Evolutionary conservation across 345 rosid genomes (phyloP).

Genomic region (Aurinia saxatilis): DNA sequence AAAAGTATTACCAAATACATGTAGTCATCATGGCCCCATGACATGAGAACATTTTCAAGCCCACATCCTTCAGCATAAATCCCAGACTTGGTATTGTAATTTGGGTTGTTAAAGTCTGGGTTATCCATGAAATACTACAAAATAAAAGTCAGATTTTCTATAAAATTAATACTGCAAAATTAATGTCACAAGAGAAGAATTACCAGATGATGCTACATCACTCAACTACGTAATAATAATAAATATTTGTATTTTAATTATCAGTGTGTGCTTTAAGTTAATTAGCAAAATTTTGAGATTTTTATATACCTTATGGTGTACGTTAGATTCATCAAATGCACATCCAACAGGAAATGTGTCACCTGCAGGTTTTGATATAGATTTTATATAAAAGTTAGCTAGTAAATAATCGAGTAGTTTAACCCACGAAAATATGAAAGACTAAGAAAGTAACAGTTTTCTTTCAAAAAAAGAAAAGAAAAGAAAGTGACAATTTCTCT

Average conservation of each 20-base stretch:
- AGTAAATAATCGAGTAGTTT: background rate
- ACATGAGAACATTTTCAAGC: constrained; percentile 42
- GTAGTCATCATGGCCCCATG: constrained; percentile 73
- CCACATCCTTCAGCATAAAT: constrained; percentile 54
- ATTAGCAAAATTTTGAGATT: background rate
- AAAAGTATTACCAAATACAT: constrained; percentile 39
- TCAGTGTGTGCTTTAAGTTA: background rate
- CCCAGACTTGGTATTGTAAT: constrained; percentile 41
- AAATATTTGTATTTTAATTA: too few species aligned
- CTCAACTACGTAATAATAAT: too few species aligned
- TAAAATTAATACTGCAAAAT: too few species aligned
- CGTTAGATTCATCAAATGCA: constrained; percentile 49
- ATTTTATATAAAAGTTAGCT: background rate
- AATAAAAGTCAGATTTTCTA: background rate
- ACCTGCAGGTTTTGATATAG: constrained; percentile 22
- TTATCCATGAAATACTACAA: constrained; percentile 54
- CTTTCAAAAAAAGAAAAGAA: background rate
- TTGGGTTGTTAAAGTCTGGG: constrained; percentile 40
- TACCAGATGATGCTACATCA: too few species aligned
- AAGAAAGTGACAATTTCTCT: too few species aligned
- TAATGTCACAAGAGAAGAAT: too few species aligned
- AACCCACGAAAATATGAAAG: background rate
- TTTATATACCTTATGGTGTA: constrained; percentile 43
- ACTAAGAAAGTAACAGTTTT: too few species aligned
- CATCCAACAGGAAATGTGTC: constrained; percentile 66